Percentiles rank a stretch among this genome's conserved stretches.
Conservation (phyloP, 2,329 filamentous ascomycete genomes). For the Fusarium penzigii region DNA sequence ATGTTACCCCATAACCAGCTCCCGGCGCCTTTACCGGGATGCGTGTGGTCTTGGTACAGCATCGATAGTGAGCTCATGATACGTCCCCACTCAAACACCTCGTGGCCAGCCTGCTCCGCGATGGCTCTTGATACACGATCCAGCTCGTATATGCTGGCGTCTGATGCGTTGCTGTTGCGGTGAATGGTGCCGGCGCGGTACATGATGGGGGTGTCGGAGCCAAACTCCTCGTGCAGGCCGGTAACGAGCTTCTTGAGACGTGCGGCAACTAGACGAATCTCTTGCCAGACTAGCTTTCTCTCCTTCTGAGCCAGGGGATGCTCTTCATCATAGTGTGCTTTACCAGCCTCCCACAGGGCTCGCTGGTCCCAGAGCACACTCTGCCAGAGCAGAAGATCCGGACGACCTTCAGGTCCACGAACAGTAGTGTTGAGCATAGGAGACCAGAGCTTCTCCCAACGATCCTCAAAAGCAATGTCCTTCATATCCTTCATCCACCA, state of each 20-base stretch:
- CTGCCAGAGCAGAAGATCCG: slow-evolving; percentile 22
- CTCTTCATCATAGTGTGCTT: slow-evolving; percentile 18
- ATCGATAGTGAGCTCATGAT: slow-evolving; percentile 16
- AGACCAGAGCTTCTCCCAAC: slow-evolving; percentile 19
- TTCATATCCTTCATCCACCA: slow-evolving; percentile 26
- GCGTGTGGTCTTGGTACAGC: slow-evolving; percentile 24
- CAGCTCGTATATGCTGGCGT: slow-evolving; percentile 18
- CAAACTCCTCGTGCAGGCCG: slow-evolving; percentile 12
- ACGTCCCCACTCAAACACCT: slow-evolving; percentile 23
- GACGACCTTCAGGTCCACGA: slow-evolving; percentile 13
- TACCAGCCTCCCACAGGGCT: slow-evolving; percentile 19
- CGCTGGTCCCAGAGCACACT: slow-evolving; percentile 24
- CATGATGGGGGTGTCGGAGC: slow-evolving; percentile 10
- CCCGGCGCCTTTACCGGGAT: slow-evolving; percentile 18
- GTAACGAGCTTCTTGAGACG: slow-evolving; percentile 14
- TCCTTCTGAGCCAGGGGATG: slow-evolving; percentile 18
- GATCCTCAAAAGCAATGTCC: slow-evolving; percentile 17
- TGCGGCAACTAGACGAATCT: slow-evolving; percentile 17
- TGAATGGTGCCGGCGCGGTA: slow-evolving; percentile 20
- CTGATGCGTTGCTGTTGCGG: slow-evolving; percentile 13
- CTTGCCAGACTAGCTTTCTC: slow-evolving; percentile 19
- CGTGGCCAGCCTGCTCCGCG: slow-evolving; percentile 19
- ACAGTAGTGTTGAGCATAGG: slow-evolving; percentile 15
- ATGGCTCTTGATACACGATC: slow-evolving; percentile 17
- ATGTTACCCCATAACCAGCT: slow-evolving; percentile 25